Evolutionary conservation across 2,329 filamentous ascomycete species (phyloP).

Genomic region (Fusarium anguioides): DNA sequence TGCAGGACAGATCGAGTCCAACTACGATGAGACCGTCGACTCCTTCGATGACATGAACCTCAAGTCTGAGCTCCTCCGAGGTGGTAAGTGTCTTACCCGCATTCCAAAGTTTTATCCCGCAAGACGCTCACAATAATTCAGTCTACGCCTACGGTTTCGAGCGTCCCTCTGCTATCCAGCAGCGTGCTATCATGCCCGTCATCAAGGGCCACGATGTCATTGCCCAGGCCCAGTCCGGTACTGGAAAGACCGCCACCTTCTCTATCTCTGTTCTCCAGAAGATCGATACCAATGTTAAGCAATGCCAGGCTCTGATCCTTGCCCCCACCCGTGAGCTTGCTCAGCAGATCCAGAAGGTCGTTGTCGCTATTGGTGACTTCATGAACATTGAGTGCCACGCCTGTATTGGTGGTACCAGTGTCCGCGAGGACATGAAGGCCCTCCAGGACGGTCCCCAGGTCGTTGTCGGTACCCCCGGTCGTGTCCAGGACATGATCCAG

Average conservation of each 20-base stretch:
- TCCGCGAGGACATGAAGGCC: conserved; percentile 98
- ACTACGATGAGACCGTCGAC: conserved; percentile 99
- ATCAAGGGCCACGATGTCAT: conserved; percentile 99
- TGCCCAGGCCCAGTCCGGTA: conserved; percentile 99
- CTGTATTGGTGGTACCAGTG: conserved; percentile 98
- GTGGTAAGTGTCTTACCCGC: conserved; percentile 64
- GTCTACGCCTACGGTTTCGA: conserved; percentile 99
- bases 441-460: conserved; percentile 96
- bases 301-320: conserved; percentile 97
- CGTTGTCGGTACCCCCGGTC: conserved; percentile 96
- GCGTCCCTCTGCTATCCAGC: conserved; percentile 99
- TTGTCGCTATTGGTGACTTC: conserved; percentile 98
- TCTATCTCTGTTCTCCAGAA: conserved; percentile 99
- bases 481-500: conserved; percentile 99
- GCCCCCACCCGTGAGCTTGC: conserved; percentile 98
- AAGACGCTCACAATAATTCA: conserved; percentile 45
- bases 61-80: conserved; percentile 96
- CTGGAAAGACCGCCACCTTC: conserved; percentile 99
- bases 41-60: conserved; percentile 99
- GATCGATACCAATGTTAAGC: conserved; percentile 94
- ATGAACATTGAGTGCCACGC: conserved; percentile 99
- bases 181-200: conserved; percentile 99
- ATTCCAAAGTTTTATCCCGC: conserved; percentile 34
- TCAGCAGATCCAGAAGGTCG: conserved; percentile 99
- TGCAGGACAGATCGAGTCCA: conserved; percentile 98